Conservation (phyloP, 2,329 filamentous ascomycete species). For the Tricladium varicosporioides region DNA sequence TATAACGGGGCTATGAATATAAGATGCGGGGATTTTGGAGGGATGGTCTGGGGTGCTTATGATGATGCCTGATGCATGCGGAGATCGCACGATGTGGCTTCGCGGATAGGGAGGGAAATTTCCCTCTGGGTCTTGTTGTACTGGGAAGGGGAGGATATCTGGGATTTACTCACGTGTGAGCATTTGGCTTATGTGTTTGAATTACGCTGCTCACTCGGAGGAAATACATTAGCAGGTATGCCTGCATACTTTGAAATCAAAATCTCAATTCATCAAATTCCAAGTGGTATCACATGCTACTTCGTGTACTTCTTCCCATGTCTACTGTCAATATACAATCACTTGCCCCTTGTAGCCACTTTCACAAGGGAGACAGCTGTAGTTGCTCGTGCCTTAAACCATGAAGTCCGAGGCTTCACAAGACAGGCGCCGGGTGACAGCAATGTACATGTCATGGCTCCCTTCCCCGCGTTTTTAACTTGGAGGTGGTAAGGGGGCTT, state of each 20-base stretch:
- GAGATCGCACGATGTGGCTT: neutral
- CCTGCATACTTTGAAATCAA: neutral
- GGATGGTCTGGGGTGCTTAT: neutral
- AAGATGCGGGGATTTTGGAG: neutral
- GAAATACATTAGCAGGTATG: neutral
- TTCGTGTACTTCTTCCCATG: neutral
- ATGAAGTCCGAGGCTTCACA: no score
- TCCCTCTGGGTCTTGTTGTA: neutral
- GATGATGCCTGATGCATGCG: neutral
- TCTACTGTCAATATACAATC: no score
- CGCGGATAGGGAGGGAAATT: neutral
- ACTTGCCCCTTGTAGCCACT: no score
- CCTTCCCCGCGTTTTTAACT: no score
- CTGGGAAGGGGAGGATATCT: neutral
- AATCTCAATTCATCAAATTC: neutral
- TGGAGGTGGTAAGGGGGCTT: no score
- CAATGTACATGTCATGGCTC: no score
- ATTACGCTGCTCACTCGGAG: neutral
- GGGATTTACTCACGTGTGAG: neutral
- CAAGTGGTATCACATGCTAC: neutral
- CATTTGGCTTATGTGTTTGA: neutral
- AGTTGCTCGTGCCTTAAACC: no score
- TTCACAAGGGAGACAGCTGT: no score
- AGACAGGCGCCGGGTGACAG: no score
- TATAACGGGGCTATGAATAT: no score